Evolutionary conservation across 1,284 basidiomycete species (phyloP).

Genomic region (Gymnopus androsaceus): DNA sequence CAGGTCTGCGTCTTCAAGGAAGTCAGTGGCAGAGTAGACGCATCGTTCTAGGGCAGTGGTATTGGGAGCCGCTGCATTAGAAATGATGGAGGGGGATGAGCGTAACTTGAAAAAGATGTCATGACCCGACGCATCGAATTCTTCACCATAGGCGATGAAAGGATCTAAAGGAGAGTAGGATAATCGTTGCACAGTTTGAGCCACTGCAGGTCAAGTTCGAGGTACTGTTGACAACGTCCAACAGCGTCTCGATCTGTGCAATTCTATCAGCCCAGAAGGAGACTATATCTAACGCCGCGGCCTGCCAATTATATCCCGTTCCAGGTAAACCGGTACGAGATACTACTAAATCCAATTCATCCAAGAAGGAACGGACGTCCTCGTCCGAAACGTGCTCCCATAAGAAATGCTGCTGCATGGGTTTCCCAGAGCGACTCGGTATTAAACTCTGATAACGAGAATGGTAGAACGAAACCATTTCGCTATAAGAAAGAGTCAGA

Average conservation of each 20-base stretch:
- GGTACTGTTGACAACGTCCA: slow-evolving; percentile 16
- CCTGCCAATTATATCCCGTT: slow-evolving; percentile 20
- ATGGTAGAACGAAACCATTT: slow-evolving; percentile 24
- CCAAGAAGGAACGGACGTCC: slow-evolving; percentile 19
- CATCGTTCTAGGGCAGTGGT: slow-evolving; percentile 22
- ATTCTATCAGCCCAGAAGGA: slow-evolving; percentile 24
- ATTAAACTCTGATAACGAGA: slow-evolving; percentile 21
- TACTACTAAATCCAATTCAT: slow-evolving; percentile 21
- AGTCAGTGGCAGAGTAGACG: slow-evolving; percentile 18
- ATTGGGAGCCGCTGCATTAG: background rate
- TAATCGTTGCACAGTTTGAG: slow-evolving; percentile 17
- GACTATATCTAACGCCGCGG: slow-evolving; percentile 16
- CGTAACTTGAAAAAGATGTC: slow-evolving; percentile 20
- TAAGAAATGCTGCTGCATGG: slow-evolving; percentile 19
- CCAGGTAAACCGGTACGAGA: slow-evolving; percentile 14
- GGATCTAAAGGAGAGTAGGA: slow-evolving; percentile 23
- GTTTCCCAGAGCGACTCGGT: slow-evolving; percentile 14
- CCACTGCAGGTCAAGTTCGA: slow-evolving; percentile 16
- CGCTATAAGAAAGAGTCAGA: slow-evolving; percentile 17
- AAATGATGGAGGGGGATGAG: background rate
- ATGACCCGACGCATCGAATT: slow-evolving; percentile 21
- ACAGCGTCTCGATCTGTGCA: slow-evolving; percentile 18
- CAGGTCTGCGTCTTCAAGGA: slow-evolving; percentile 12
- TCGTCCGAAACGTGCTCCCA: slow-evolving; percentile 19
- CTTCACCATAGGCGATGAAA: slow-evolving; percentile 21